Percentiles rank a stretch among this genome's conserved stretches.
These are phyloP conservation scores for Hypoxylon sp. DNA, from an alignment of 2,329 filamentous ascomycete genomes.

Conservation along the genomic window DNA sequence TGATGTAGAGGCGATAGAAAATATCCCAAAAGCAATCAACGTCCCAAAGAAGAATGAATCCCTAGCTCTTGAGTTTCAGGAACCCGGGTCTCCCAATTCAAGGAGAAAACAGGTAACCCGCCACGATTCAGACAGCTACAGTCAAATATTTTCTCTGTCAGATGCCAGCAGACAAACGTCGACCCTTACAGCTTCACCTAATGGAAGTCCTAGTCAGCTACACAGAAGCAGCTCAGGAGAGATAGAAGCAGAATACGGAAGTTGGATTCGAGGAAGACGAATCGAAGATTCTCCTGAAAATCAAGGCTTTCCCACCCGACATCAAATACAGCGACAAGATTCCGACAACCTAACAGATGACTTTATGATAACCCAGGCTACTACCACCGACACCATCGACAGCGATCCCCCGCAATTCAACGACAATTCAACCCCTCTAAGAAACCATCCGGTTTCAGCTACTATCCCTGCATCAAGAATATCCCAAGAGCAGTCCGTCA, in stretches of 20 bases:
- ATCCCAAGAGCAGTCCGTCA: slow-evolving; percentile 15
- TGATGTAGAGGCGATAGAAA: slow-evolving; percentile 59
- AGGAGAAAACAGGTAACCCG: slow-evolving; percentile 48
- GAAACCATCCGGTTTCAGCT: slow-evolving; percentile 20
- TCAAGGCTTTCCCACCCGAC: slow-evolving; percentile 30
- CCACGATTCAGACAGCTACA: slow-evolving; percentile 68
- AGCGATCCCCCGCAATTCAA: slow-evolving; percentile 34
- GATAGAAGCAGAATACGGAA: slow-evolving; percentile 53
- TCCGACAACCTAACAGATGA: slow-evolving; percentile 43
- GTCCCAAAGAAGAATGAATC: slow-evolving; percentile 56
- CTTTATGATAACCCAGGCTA: slow-evolving; percentile 45
- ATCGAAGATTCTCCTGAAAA: slow-evolving; percentile 45
- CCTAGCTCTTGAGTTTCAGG: slow-evolving; percentile 49
- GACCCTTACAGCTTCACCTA: slow-evolving; percentile 50
- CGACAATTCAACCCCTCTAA: slow-evolving; percentile 18
- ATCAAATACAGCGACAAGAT: slow-evolving; percentile 33
- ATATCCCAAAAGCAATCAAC: slow-evolving; percentile 60
- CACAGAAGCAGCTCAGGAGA: slow-evolving; percentile 36
- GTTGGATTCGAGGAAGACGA: slow-evolving; percentile 55
- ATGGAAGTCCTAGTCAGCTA: slow-evolving; percentile 37
- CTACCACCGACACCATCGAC: slow-evolving; percentile 43
- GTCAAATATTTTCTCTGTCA: slow-evolving; percentile 67
- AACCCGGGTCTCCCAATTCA: slow-evolving; percentile 45
- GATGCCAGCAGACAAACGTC: slow-evolving; percentile 55
- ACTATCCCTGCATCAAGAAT: slow-evolving; percentile 26